These are phyloP conservation scores for Quercus robur DNA, from an alignment of 306 rosid genomes.

Conservation along the genomic window DNA sequence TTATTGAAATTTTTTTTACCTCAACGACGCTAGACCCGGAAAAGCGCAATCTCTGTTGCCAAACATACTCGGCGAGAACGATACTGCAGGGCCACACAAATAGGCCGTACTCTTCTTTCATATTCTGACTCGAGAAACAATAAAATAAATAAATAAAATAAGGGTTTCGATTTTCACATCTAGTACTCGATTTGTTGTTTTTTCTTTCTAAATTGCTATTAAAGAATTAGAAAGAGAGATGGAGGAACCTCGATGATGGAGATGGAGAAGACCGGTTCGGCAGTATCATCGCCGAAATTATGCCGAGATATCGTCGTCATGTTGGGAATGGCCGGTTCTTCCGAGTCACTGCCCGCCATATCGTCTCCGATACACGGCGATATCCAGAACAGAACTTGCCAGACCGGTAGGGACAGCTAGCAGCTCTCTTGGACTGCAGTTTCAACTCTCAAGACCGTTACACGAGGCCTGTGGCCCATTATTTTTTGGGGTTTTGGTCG, in stretches of 20 bases:
- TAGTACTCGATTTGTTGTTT: neutral
- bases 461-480: neutral
- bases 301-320: conserved; percentile 66
- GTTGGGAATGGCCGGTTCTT: conserved; percentile 9
- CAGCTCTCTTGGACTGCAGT: neutral
- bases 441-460: neutral
- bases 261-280: conserved; percentile 33
- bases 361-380: neutral
- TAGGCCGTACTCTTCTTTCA: conserved; percentile 79
- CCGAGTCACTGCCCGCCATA: conserved; percentile 36
- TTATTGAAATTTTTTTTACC: conserved; percentile 20
- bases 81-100: conserved; percentile 89
- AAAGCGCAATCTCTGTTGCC: conserved; percentile 74
- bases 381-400: neutral
- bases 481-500: neutral
- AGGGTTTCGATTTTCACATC: neutral
- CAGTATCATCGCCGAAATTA: conserved; percentile 41
- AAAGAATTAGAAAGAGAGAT: neutral
- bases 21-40: conserved; percentile 60
- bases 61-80: conserved; percentile 75
- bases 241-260: conserved; percentile 65
- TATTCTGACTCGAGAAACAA: conserved; percentile 32
- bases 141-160: neutral
- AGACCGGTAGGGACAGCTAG: neutral
- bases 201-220: neutral